These are phyloP conservation scores for Ophiostoma ips DNA, from an alignment of 2,329 filamentous ascomycete species.

Conservation along the genomic window DNA sequence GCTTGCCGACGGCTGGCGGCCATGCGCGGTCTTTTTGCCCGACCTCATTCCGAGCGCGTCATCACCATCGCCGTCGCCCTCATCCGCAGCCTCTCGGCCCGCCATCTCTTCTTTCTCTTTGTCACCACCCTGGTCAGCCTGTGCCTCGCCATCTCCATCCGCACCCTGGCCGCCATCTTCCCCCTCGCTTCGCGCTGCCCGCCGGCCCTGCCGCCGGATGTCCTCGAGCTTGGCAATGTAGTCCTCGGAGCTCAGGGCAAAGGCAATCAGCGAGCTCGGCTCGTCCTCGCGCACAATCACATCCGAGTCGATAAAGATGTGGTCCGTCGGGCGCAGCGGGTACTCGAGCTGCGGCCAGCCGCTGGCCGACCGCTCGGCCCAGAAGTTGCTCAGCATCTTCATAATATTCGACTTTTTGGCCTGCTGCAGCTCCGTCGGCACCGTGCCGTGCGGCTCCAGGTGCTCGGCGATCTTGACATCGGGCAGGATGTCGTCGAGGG, in stretches of 20 bases:
- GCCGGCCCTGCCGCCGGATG: slow-evolving; percentile 38
- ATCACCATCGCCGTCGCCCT: background rate
- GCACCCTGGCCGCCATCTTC: slow-evolving; percentile 16
- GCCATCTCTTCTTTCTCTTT: no score
- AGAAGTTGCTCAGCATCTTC: slow-evolving; percentile 94
- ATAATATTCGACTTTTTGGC: slow-evolving; percentile 88
- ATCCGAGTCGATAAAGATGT: slow-evolving; percentile 93
- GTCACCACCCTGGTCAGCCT: background rate
- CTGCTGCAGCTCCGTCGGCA: slow-evolving; percentile 65
- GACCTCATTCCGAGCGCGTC: slow-evolving; percentile 5
- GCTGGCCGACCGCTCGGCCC: slow-evolving; percentile 92
- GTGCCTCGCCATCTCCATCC: slow-evolving; percentile 2
- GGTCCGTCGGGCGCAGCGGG: slow-evolving; percentile 72
- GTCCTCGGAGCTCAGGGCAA: slow-evolving; percentile 76
- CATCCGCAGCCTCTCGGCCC: background rate
- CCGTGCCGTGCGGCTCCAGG: slow-evolving; percentile 45
- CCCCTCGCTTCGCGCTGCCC: slow-evolving; percentile 11
- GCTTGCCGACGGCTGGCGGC: background rate
- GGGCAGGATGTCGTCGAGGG: slow-evolving; percentile 54
- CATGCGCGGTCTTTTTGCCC: background rate
- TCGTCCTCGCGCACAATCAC: slow-evolving; percentile 97
- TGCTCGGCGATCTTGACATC: slow-evolving; percentile 49
- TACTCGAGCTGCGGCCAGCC: slow-evolving; percentile 91
- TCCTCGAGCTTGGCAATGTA: slow-evolving; percentile 67
- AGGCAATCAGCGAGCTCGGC: slow-evolving; percentile 87